Conservation (phyloP, 2,329 filamentous ascomycete genomes). For the Epichloe sibirici region DNA sequence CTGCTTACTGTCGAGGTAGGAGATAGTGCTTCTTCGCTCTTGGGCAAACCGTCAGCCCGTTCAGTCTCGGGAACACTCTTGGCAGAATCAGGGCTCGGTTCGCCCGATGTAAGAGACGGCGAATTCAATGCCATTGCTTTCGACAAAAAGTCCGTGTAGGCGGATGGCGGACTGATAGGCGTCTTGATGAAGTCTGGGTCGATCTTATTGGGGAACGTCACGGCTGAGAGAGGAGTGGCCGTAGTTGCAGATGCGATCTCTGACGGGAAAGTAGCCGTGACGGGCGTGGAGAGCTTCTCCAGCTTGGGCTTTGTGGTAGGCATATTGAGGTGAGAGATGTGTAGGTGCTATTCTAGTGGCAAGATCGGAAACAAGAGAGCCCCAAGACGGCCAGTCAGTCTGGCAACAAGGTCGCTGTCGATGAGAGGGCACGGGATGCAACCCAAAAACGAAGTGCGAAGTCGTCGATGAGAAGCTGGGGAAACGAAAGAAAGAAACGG, state of each 20-base stretch:
- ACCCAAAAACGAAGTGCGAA: conserved; percentile 1
- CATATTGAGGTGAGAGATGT: conserved; percentile 26
- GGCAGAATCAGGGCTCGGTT: conserved; percentile 33
- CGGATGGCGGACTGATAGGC: conserved; percentile 78
- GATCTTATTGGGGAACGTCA: conserved; percentile 26
- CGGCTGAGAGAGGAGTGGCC: conserved; percentile 51
- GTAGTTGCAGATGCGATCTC: conserved; percentile 51
- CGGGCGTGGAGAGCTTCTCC: conserved; percentile 48
- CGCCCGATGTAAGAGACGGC: conserved; percentile 44
- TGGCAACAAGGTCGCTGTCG: neutral
- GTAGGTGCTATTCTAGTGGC: neutral
- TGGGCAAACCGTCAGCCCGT: conserved; percentile 43
- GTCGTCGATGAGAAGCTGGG: conserved; percentile 1
- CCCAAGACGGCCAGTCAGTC: neutral
- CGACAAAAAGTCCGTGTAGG: conserved; percentile 80
- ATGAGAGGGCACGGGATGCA: neutral
- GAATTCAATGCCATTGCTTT: conserved; percentile 69
- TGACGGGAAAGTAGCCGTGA: conserved; percentile 50
- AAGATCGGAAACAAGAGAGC: neutral
- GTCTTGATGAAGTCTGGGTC: conserved; percentile 58
- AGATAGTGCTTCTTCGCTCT: conserved; percentile 41
- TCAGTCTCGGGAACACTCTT: conserved; percentile 47
- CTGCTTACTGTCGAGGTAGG: conserved; percentile 24
- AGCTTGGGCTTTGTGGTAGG: conserved; percentile 46
- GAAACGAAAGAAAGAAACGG: neutral